Conservation (phyloP, 257 asterid genomes). For the Solanum chaucha region DNA sequence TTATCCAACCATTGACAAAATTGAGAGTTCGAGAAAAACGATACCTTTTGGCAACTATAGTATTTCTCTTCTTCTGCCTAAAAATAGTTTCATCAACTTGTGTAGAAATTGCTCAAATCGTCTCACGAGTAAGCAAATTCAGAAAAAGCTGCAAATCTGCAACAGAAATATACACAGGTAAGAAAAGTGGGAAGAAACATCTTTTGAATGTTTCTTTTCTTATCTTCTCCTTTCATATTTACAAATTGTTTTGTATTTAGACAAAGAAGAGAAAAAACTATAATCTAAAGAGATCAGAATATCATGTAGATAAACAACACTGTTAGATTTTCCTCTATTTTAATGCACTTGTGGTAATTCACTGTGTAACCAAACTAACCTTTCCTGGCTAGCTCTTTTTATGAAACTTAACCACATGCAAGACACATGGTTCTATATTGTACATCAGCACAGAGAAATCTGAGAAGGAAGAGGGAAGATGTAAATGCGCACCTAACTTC, state of each 20-base stretch:
- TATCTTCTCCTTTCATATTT: background rate
- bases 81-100: background rate
- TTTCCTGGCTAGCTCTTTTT: background rate
- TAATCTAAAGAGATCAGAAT: background rate
- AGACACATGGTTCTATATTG: background rate
- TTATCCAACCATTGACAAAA: background rate
- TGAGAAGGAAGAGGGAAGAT: background rate
- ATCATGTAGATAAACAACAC: background rate
- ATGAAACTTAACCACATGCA: background rate
- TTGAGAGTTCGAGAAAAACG: background rate
- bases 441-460: background rate
- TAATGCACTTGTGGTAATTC: background rate
- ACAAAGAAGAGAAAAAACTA: background rate
- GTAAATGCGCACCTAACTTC: background rate
- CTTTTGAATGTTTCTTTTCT: background rate
- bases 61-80: background rate
- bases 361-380: background rate
- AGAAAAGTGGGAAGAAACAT: background rate
- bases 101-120: background rate
- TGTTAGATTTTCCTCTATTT: background rate
- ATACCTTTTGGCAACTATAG: background rate
- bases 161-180: background rate
- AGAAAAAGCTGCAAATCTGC: background rate
- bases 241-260: background rate
- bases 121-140: background rate